Conservation (phyloP, 192 early-diverging fungal genomes). For the Funneliformis mosseae region DNA sequence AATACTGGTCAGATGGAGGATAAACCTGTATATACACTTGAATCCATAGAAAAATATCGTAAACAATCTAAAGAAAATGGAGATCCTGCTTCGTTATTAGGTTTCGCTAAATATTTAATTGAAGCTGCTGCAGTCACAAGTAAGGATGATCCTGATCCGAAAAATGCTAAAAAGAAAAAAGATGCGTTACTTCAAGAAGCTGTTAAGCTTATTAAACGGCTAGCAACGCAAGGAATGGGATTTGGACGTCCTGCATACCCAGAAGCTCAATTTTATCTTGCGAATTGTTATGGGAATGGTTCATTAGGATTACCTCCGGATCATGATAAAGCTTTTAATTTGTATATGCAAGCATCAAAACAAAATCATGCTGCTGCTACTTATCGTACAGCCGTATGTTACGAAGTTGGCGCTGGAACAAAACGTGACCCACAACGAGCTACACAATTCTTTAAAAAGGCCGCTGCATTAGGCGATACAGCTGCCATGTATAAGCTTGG, state of each 20-base stretch:
- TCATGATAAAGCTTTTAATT: constrained; percentile 85
- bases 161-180: constrained; percentile 69
- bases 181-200: constrained; percentile 78
- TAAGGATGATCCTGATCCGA: constrained; percentile 65
- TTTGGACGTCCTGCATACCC: constrained; percentile 74
- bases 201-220: constrained; percentile 82
- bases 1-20: not conserved
- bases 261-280: constrained; percentile 93
- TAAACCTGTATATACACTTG: constrained; percentile 38
- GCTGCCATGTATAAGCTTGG: constrained; percentile 98
- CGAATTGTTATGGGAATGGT: constrained; percentile 87
- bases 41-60: constrained; percentile 46
- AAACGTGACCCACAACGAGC: constrained; percentile 79
- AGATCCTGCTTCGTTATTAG: constrained; percentile 77
- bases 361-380: constrained; percentile 89
- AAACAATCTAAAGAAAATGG: constrained; percentile 53
- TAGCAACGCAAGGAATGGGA: constrained; percentile 68
- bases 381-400: constrained; percentile 94
- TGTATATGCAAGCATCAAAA: constrained; percentile 93
- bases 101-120: constrained; percentile 87
- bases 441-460: constrained; percentile 91
- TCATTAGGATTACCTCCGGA: constrained; percentile 76
- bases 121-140: constrained; percentile 71
- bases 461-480: constrained; percentile 86
- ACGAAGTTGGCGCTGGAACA: constrained; percentile 94